A percentile compares a stretch with the other conserved stretches of the same genome.
Conservation (phyloP, 768 basidiomycete genomes). For the Boletus speciosus region DNA sequence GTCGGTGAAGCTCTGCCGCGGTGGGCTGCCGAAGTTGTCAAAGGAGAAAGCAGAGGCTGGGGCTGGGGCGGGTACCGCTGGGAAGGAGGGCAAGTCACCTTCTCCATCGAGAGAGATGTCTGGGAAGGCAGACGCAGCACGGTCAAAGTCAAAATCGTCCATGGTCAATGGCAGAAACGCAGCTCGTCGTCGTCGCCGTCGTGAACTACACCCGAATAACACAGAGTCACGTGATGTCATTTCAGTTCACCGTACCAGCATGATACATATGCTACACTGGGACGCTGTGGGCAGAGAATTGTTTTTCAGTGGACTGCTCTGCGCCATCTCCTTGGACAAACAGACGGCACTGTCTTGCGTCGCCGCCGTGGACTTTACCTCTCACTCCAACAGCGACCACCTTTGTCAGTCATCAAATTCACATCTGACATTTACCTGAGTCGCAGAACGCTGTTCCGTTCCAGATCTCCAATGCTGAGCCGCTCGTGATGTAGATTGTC, state of each 20-base stretch:
- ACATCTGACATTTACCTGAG: no score
- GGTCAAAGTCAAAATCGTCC: slow-evolving; percentile 69
- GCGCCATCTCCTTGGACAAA: no score
- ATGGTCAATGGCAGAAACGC: slow-evolving; percentile 1
- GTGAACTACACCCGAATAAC: neutral
- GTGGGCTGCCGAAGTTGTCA: slow-evolving; percentile 57
- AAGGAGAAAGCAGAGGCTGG: slow-evolving; percentile 55
- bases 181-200: neutral
- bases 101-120: slow-evolving; percentile 75
- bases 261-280: no score
- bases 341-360: no score
- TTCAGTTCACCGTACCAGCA: neutral
- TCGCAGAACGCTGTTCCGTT: no score
- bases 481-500: slow-evolving; percentile 5
- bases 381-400: no score
- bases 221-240: slow-evolving; percentile 8
- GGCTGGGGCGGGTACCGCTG: slow-evolving; percentile 29
- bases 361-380: no score
- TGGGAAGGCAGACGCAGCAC: slow-evolving; percentile 79
- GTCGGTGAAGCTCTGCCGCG: slow-evolving; percentile 39
- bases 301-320: no score
- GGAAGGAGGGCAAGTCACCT: slow-evolving; percentile 49
- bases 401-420: no score
- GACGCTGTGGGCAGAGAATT: no score
- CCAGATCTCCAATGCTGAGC: no score